Evolutionary conservation across 352 stramenopile species (phyloP).

Genomic region (Globisporangium nodosum): DNA sequence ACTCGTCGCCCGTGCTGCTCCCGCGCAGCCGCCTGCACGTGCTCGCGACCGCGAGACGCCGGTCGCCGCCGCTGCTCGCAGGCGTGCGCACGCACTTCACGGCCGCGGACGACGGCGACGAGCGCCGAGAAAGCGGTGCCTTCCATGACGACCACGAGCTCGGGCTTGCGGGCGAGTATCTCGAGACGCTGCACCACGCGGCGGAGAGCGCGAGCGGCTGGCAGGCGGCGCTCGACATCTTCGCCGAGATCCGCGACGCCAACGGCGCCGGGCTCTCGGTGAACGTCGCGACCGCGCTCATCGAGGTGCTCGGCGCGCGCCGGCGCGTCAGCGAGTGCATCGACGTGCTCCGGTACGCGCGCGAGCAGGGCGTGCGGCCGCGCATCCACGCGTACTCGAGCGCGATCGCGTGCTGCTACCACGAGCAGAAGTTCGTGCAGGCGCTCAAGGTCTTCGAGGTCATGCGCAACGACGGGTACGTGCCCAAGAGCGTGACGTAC

Average conservation of each 20-base stretch:
- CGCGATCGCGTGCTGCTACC: conserved; percentile 77
- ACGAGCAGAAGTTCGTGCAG: conserved; percentile 53
- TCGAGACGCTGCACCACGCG: conserved; percentile 13
- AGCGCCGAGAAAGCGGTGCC: neutral
- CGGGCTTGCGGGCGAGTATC: conserved; percentile 6
- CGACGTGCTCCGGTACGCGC: conserved; percentile 55
- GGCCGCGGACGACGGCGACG: conserved; percentile 8
- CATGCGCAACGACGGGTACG: conserved; percentile 81
- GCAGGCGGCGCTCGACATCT: conserved; percentile 47
- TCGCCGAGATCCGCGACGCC: conserved; percentile 32
- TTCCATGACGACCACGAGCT: neutral
- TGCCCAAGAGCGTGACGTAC: conserved; percentile 76
- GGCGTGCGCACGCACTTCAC: conserved; percentile 10
- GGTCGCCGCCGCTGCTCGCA: neutral
- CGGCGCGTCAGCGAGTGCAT: conserved; percentile 47
- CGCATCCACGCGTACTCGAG: conserved; percentile 81
- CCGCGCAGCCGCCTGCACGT: conserved; percentile 10
- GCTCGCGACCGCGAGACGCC: conserved; percentile 7
- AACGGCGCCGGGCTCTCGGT: conserved; percentile 31
- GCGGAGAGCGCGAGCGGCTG: conserved; percentile 11
- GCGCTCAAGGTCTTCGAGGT: conserved; percentile 84
- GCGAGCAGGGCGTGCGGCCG: conserved; percentile 60
- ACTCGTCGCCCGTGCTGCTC: neutral
- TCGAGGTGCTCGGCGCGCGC: conserved; percentile 51
- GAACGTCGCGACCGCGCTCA: conserved; percentile 50